Evolutionary conservation across 495 filamentous ascomycete species (phyloP), one percentile per base, ranked within the genome.

Genomic region (Daldinia caldariorum): DNA sequence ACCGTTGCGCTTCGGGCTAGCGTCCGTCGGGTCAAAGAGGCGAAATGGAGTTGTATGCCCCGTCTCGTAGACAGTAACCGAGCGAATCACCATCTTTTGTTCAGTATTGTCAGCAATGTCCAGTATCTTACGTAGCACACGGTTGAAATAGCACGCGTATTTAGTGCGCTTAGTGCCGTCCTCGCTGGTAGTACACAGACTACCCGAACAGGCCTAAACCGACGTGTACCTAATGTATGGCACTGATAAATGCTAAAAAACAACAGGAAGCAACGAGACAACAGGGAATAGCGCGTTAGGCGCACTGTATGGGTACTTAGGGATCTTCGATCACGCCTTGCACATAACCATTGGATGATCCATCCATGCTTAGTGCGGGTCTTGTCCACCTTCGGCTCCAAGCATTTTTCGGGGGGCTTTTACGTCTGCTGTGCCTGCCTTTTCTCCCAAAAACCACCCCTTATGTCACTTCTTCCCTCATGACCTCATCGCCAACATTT

Each of bases 401-500:
- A 74, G 66, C 60, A 77, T 75, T 71, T 73, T 77, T 75, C 67
- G 75, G 75, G 74, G 75, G 75, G 70, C 73, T 74, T 53, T 72
- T 75, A 73, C 70, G 73, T 77, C 75, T 75, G 75, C 75, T 77
- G 75, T 77, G 75, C 73, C 63, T 73, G 70, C 68, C 70, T 71
- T 56, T 75, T 73, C 73, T 74, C 66, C 71, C 74, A 73, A 75
- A 77, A 77, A 77, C 75, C 75, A 77, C 70, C 75, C 73, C 75
- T 77, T 77, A 77, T 77, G 75, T 77, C 75, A 77, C 75, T 77
- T 77, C 75, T 77, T 77, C 73, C 75, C 75, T 77, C 75, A 77
- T 77, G 75, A 77, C 75, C 75, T 77, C 75, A 77, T 77, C 75
- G 75, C 73, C 75, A 73, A 73, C 66, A 70, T 77, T 70, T 77